These are phyloP conservation scores for Rosa multiflora DNA, from an alignment of 306 rosid genomes.

Conservation along the genomic window DNA sequence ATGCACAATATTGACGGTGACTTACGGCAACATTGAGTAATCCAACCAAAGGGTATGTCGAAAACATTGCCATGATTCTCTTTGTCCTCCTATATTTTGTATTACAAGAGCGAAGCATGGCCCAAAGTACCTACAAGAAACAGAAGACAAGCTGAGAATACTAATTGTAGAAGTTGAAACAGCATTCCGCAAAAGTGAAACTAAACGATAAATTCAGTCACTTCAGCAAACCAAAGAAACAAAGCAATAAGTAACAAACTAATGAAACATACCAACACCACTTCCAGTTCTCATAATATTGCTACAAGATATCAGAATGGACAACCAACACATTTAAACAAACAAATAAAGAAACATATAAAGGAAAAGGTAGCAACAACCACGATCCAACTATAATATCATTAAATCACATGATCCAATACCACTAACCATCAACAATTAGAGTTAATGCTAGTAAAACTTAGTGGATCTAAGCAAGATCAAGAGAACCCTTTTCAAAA, in stretches of 20 bases:
- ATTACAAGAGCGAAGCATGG: slow-evolving; percentile 62
- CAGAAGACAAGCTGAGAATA: slow-evolving; percentile 23
- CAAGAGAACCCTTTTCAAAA: background rate
- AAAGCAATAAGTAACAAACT: background rate
- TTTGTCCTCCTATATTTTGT: slow-evolving; percentile 19
- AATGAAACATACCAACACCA: background rate
- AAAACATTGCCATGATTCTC: slow-evolving; percentile 36
- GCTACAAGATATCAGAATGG: background rate
- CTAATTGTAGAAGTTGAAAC: slow-evolving; percentile 15
- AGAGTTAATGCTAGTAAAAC: background rate
- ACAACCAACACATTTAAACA: background rate
- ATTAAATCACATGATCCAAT: background rate
- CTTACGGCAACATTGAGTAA: slow-evolving; percentile 88
- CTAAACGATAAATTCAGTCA: background rate
- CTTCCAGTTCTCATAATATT: background rate
- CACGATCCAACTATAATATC: background rate
- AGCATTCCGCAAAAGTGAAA: slow-evolving; percentile 1
- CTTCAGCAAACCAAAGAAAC: background rate
- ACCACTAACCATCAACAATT: background rate
- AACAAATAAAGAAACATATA: background rate
- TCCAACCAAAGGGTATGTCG: slow-evolving; percentile 65
- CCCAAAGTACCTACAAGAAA: slow-evolving; percentile 64
- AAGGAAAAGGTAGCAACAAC: background rate
- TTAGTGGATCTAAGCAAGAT: background rate
- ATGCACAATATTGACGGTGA: slow-evolving; percentile 13